Evolutionary conservation across 2,329 filamentous ascomycete species (phyloP).

Genomic region (Macrophomina pseudophaseolina): DNA sequence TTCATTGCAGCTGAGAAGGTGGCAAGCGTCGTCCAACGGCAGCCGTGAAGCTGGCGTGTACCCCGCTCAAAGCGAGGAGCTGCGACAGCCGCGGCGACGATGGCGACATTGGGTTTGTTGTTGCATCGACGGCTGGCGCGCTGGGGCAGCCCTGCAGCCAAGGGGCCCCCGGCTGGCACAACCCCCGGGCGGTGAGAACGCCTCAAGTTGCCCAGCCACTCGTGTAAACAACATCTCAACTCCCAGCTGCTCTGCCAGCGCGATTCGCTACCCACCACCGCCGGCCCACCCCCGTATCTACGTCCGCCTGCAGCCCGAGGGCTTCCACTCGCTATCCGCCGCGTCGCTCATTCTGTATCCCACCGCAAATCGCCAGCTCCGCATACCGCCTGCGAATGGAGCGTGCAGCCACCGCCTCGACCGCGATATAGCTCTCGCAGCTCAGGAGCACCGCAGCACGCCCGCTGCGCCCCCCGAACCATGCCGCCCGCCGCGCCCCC

Average conservation of each 20-base stretch:
- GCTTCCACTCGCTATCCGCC: conserved; percentile 11
- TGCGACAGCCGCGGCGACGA: not conserved
- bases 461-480: not conserved
- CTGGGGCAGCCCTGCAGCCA: conserved; percentile 1
- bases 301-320: conserved; percentile 13
- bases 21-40: not conserved
- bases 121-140: not conserved
- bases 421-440: conserved; percentile 16
- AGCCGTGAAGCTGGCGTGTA: not conserved
- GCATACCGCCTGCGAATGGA: conserved; percentile 6
- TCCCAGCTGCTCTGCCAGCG: conserved; percentile 18
- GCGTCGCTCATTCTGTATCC: conserved; percentile 5
- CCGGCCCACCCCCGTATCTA: not conserved
- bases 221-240: not conserved
- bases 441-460: not conserved
- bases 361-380: not conserved
- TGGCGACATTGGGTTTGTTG: not conserved
- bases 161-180: not conserved
- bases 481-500: conserved; percentile 55
- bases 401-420: conserved; percentile 4
- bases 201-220: conserved; percentile 2
- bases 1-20: not conserved
- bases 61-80: not conserved
- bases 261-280: not conserved
- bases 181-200: conserved; percentile 12